Base-by-base conservation (phyloP, 163 green algal genomes). In the Scenedesmus sp. region DNA sequence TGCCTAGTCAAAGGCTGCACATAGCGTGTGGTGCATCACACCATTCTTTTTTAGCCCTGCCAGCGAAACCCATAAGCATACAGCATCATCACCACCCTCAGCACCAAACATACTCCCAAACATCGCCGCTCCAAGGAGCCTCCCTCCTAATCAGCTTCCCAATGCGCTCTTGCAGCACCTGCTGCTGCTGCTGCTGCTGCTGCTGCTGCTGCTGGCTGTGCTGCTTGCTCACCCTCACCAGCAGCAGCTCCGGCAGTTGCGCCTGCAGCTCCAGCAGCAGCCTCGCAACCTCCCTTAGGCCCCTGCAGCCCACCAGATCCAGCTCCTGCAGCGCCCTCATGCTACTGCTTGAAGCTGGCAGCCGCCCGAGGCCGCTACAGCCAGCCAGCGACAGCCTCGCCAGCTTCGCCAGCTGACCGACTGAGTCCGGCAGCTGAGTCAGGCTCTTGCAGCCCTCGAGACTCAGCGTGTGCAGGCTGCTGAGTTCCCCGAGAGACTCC, bases 201-300 rank as follows among this genome's bases (percentile, higher is more conserved):
- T 79, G 70, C 70, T 79, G 70, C 70, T 79, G 70, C 70, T 52
- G 70, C 70, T 52, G 70, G 23, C 2, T 12, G 23, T 79, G 20
- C 70, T 79, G 70, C 70, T 79, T 79, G 70, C 70, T 52, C 70
- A 79, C 70, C 70, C 70, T 79, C 23, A 79, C 70, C 20, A 79
- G 70, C 70, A 79, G 70, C 70, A 79, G 70, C 70, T 79, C 70
- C 13, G 70, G 70, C 23, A 79, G 70, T 23, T 79, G 70, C 23
- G 23, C 23, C 23, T 79, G 70, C 70, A 79, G 70, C 70, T 79
- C 70, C 23, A 79, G 70, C 70, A 79, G 70, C 70, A 79, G 70
- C 70, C 70, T 13, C 46, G 4, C 23, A 52, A 79, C 70, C 70
- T 79, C 70, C 23, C 70, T 16, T 23, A 79, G 70, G 3, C 70